These are phyloP conservation scores for Ceratocystis albifundus DNA, from an alignment of 2,329 filamentous ascomycete species.

Conservation along the genomic window DNA sequence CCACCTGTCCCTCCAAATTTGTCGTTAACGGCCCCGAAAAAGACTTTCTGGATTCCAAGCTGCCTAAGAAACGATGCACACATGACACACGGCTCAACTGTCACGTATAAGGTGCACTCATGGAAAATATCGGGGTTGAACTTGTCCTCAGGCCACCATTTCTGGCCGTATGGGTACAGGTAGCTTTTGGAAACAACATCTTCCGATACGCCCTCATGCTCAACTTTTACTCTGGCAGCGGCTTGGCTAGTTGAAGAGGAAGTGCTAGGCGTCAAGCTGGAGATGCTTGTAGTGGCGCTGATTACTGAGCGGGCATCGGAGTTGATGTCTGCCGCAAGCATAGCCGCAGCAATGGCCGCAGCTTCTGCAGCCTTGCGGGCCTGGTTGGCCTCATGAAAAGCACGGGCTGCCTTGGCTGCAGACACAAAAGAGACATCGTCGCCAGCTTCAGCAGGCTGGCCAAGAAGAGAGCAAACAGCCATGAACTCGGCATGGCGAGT, in stretches of 20 bases:
- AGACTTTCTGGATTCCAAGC: slow-evolving; percentile 76
- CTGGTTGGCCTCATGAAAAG: slow-evolving; percentile 24
- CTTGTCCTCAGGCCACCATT: slow-evolving; percentile 27
- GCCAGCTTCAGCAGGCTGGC: slow-evolving; percentile 25
- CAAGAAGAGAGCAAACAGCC: slow-evolving; percentile 53
- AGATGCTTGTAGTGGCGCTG: slow-evolving; percentile 17
- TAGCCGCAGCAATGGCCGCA: slow-evolving; percentile 32
- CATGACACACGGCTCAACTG: slow-evolving; percentile 98
- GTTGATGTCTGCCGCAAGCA: slow-evolving; percentile 17
- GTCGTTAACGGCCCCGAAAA: slow-evolving; percentile 91
- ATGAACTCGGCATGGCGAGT: slow-evolving; percentile 94
- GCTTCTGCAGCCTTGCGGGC: slow-evolving; percentile 27
- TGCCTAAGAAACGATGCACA: slow-evolving; percentile 87
- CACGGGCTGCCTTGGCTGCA: slow-evolving; percentile 25
- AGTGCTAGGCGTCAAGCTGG: slow-evolving; percentile 19
- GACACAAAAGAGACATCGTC: slow-evolving; percentile 20
- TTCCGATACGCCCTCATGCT: slow-evolving; percentile 28
- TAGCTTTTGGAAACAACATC: slow-evolving; percentile 45
- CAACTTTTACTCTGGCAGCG: slow-evolving; percentile 21
- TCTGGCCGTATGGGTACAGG: slow-evolving; percentile 51
- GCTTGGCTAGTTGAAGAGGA: slow-evolving; percentile 20
- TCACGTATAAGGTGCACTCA: slow-evolving; percentile 77
- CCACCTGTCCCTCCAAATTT: slow-evolving; percentile 94
- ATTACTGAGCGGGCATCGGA: slow-evolving; percentile 19
- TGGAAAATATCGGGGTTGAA: slow-evolving; percentile 31